phyloP scores from a whole-genome alignment of 257 asterid genomes.

The Haberlea rhodopensis region DNA sequence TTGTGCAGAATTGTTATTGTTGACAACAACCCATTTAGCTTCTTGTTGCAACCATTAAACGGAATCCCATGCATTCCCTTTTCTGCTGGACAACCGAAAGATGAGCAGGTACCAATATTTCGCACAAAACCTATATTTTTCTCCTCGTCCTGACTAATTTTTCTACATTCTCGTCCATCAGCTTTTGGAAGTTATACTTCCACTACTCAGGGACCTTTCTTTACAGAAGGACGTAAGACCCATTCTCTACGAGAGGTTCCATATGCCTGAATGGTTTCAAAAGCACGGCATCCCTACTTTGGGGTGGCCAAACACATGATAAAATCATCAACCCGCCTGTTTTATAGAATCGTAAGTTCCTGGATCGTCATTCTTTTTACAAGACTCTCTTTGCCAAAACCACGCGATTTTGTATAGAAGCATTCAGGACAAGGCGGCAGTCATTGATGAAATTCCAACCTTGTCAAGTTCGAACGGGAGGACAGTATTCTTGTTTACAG shows the following conservation, averaged over 20 bases:
- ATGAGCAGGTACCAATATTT: conserved; percentile 55
- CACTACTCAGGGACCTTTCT: conserved; percentile 86
- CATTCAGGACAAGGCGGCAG: conserved; percentile 33
- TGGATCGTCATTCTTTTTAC: conserved; percentile 35
- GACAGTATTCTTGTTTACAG: conserved; percentile 37
- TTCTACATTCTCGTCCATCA: conserved; percentile 29
- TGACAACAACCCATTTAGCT: conserved; percentile 95
- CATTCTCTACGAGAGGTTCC: conserved; percentile 70
- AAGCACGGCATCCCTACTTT: conserved; percentile 79
- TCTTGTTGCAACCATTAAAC: conserved; percentile 85
- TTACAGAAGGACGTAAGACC: conserved; percentile 76
- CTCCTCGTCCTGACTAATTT: conserved; percentile 24
- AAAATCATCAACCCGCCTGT: conserved; percentile 20
- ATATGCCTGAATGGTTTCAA: conserved; percentile 91
- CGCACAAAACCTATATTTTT: not conserved
- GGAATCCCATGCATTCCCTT: conserved; percentile 87
- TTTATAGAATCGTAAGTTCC: conserved; percentile 20
- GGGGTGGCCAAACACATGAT: conserved; percentile 42
- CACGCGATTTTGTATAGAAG: conserved; percentile 45
- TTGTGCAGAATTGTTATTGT: conserved; percentile 72
- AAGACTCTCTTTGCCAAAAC: conserved; percentile 36
- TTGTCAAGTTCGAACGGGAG: conserved; percentile 22
- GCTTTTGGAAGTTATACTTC: conserved; percentile 91
- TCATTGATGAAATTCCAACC: conserved; percentile 28
- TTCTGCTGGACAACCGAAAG: conserved; percentile 67